Evolutionary conservation across 2,329 filamentous ascomycete genomes (phyloP).

Genomic region (Epichloe brachyelytri): DNA sequence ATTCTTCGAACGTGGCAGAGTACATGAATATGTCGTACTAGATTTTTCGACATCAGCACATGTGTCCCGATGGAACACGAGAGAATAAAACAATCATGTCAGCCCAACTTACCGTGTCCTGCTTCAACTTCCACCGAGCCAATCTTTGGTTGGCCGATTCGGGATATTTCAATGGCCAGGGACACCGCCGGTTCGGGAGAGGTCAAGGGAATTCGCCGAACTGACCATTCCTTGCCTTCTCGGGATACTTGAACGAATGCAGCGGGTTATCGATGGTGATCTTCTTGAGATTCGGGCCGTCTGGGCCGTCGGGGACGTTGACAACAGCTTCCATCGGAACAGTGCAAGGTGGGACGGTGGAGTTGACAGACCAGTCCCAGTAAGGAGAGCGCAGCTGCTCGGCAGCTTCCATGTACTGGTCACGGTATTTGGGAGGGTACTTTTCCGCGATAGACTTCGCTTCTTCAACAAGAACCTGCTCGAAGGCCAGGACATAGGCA

Average conservation of each 20-base stretch:
- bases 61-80: too few relatives aligned
- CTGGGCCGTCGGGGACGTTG: conserved; percentile 26
- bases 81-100: neutral
- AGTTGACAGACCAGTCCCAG: conserved; percentile 40
- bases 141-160: conserved; percentile 24
- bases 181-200: conserved; percentile 29
- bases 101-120: conserved; percentile 25
- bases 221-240: conserved; percentile 21
- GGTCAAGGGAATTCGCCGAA: conserved; percentile 22
- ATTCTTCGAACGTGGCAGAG: conserved; percentile 21
- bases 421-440: conserved; percentile 24
- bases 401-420: conserved; percentile 30
- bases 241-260: conserved; percentile 36
- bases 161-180: conserved; percentile 24
- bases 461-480: conserved; percentile 40
- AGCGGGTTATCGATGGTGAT: conserved; percentile 38
- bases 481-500: conserved; percentile 39
- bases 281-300: conserved; percentile 16
- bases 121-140: conserved; percentile 20
- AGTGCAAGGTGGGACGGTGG: conserved; percentile 30
- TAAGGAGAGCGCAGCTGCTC: conserved; percentile 34
- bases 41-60: neutral
- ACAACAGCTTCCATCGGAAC: conserved; percentile 23
- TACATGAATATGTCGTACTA: conserved; percentile 30
- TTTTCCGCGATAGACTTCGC: conserved; percentile 31